Evolutionary conservation across 2,329 filamentous ascomycete species (phyloP), one percentile per base, ranked within the genome.

Genomic region (Byssochlamys sp.): DNA sequence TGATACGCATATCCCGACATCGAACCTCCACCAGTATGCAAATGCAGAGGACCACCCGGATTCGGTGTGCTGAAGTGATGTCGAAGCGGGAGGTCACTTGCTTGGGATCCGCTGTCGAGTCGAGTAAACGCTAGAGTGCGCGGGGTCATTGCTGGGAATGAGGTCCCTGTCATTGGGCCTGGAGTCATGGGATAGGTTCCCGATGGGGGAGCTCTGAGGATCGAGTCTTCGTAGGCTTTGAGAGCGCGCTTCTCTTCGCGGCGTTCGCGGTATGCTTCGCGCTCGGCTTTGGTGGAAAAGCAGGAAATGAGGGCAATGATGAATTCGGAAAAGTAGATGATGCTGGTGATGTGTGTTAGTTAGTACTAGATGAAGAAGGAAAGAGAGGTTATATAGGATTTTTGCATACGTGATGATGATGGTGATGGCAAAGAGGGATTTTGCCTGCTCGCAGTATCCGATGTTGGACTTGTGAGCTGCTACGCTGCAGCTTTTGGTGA

Each of bases 371-470:
- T n/a, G 14, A 10, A 5, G n/a, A 26, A 31, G 19, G 2, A 26
- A n/a, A 25, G 28, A 31, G 7, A 10, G 29, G 11, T 31, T 49
- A 19, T 19, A 50, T 49, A 53, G 59, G 49, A 19, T 19, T 19
- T 11, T 53, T 24, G 77, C 79, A 68, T 73, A 84, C 81, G 81
- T 72, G 69, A 84, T 77, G 27, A 84, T 69, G 54, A 82, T 72
- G 2, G 78, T 81, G 24, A 84, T 74, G 1, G 77, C 81, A 64
- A 85, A 85, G 2, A 77, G 72, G 5, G 76, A 74, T 65, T 85
- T 83, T 3, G 83, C 82, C 69, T 86, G 84, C 69, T 78, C 71
- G 67, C 84, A 86, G 66, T 84, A 86, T 19, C 66, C 67, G 31
- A 80, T 69, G 56, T 80, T 73, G 52, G 72, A 74, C 52, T 73